Percentiles rank a stretch among this genome's conserved stretches.
These are phyloP conservation scores for Metarhizium anisopliae DNA, from an alignment of 2,329 filamentous ascomycete genomes.

Conservation along the genomic window DNA sequence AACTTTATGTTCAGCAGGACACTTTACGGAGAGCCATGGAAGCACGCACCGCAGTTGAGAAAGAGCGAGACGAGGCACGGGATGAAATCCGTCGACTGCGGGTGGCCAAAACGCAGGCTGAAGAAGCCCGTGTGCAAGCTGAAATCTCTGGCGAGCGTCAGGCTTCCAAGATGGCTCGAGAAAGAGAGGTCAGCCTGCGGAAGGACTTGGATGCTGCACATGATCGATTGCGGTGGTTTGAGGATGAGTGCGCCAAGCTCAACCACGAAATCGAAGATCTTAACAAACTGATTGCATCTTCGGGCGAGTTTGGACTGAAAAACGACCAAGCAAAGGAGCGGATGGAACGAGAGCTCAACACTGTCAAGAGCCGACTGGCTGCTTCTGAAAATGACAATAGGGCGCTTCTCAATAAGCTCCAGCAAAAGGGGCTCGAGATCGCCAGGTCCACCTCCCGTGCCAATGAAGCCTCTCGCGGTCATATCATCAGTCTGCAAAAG, in stretches of 20 bases:
- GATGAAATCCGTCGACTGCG: conserved; percentile 75
- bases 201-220: conserved; percentile 75
- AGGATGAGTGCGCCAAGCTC: conserved; percentile 68
- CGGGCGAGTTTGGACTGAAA: conserved; percentile 78
- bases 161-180: conserved; percentile 67
- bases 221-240: conserved; percentile 67
- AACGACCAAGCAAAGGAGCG: conserved; percentile 93
- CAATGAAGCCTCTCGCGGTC: conserved; percentile 71
- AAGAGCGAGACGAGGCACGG: conserved; percentile 83
- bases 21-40: conserved; percentile 79
- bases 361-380: conserved; percentile 77
- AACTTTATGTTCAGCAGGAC: conserved; percentile 93
- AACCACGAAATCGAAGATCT: conserved; percentile 75
- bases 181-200: conserved; percentile 68
- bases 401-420: conserved; percentile 89
- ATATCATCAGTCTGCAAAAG: conserved; percentile 65
- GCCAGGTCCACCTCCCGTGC: conserved; percentile 81
- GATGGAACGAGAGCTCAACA: conserved; percentile 81
- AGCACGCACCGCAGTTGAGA: conserved; percentile 68
- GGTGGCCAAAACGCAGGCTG: conserved; percentile 73
- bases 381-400: conserved; percentile 97
- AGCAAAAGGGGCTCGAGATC: conserved; percentile 95
- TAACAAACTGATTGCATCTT: conserved; percentile 79
- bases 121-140: conserved; percentile 76
- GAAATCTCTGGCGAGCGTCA: conserved; percentile 73